A percentile compares a stretch with the other conserved stretches of the same genome.
Evolutionary conservation across 306 rosid species (phyloP).

Genomic region (Hippophae rhamnoides): DNA sequence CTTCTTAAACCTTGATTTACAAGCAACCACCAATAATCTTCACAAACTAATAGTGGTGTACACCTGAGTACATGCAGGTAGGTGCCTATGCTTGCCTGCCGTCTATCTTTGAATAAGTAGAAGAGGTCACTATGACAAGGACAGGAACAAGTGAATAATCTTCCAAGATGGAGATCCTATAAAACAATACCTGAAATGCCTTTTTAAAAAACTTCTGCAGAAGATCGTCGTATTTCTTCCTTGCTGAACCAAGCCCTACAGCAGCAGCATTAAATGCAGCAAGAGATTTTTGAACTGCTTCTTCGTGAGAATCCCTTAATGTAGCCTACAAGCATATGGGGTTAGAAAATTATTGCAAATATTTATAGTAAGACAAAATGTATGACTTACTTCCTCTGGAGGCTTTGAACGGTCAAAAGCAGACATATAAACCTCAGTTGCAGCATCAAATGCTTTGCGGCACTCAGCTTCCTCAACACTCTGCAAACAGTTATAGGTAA

Average conservation of each 20-base stretch:
- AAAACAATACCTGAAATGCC: constrained; percentile 39
- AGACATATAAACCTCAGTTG: constrained; percentile 37
- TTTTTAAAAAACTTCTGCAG: constrained; percentile 41
- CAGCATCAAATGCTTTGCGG: constrained; percentile 38
- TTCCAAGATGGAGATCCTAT: neutral
- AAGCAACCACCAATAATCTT: too few species aligned
- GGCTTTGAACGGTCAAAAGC: constrained; percentile 39
- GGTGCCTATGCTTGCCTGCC: too few species aligned
- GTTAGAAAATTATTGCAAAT: constrained; percentile 12
- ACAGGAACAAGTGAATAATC: constrained; percentile 6
- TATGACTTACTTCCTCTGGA: constrained; percentile 49
- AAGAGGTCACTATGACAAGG: neutral
- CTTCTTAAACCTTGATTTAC: too few species aligned
- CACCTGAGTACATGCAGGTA: too few species aligned
- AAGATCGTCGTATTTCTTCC: constrained; percentile 43
- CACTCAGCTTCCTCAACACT: constrained; percentile 60
- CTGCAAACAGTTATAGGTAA: constrained; percentile 15
- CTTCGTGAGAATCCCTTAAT: constrained; percentile 49
- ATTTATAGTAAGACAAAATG: constrained; percentile 9
- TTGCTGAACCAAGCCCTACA: constrained; percentile 42
- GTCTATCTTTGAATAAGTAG: too few species aligned
- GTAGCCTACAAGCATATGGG: constrained; percentile 19
- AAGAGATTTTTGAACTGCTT: constrained; percentile 43
- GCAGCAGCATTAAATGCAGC: constrained; percentile 41
- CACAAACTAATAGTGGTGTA: too few species aligned